Base-by-base conservation (phyloP, 495 filamentous ascomycete species). In the Xylaria venustula region DNA sequence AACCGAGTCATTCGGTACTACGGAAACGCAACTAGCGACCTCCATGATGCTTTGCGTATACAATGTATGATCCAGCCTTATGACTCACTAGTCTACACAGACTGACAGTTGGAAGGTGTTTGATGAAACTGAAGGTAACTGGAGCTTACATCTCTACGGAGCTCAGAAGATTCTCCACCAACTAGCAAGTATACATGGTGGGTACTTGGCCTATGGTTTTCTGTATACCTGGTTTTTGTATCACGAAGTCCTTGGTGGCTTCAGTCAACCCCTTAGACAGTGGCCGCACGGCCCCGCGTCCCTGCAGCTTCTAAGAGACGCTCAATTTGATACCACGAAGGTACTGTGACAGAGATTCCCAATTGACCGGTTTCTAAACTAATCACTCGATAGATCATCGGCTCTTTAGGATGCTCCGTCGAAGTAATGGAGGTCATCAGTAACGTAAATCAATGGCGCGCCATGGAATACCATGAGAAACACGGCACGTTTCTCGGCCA, bases 11-110 rank as follows among this genome's bases (percentile, higher is more conserved):
- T 36, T 64, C 17, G 67, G 66, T 36, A 66, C 63, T 23, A 68
- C 66, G 5, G 67, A 74, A 62, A 72, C 71, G n/a, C 71, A 74
- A 57, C 60, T 72, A 15, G 71, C 70, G 2, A 70, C 71, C 12
- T 74, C 67, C 6, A 74, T 74, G 71, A 74, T 74, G 71, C 70
- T 74, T 6, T 74, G 71, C 30, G 70, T 74, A 37, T 74, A 74
- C 48, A 74, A 72, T 65, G 71, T 74, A 41, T 64, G 71, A 12
- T 30, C 9, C n/a, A 5, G 7, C 40, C 22, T 2, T 40, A 6
- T 8, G 9, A 20, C 0, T 25, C 25, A 36, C 34, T 42, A 46
- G 7, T 54, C 8, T 9, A 6, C 57, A 2, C 25, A n/a, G 22
- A 46, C 64, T 68, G 58, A 70, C 28, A 2, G 34, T 49, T 37